Percentiles rank a stretch among this genome's conserved stretches.
Conservation (phyloP, 2,329 filamentous ascomycete species). For the Amauroascus niger region DNA sequence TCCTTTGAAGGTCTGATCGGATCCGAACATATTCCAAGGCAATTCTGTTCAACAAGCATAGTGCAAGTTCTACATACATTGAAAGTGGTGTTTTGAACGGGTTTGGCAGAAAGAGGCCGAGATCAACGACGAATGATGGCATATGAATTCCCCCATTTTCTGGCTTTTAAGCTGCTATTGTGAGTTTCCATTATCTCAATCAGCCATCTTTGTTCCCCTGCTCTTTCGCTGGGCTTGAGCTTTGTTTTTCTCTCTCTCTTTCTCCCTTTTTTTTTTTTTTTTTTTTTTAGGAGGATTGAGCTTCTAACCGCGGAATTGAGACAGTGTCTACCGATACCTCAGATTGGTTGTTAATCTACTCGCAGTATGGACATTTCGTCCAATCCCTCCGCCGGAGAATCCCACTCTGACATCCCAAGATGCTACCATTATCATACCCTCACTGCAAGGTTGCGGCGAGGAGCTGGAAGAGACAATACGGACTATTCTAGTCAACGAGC, state of each 20-base stretch:
- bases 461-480: conserved; percentile 72
- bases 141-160: conserved; percentile 16
- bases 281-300: not conserved
- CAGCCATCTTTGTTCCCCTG: not conserved
- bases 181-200: conserved; percentile 11
- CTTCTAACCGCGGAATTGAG: conserved; percentile 14
- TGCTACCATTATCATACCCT: conserved; percentile 89
- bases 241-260: no score
- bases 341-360: conserved; percentile 75
- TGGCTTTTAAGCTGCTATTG: conserved; percentile 18
- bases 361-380: conserved; percentile 79
- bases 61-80: not conserved
- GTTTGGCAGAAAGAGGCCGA: not conserved
- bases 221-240: no score
- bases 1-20: not conserved
- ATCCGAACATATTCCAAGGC: not conserved
- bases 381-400: conserved; percentile 69
- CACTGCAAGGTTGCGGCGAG: conserved; percentile 76
- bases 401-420: conserved; percentile 71
- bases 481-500: conserved; percentile 43
- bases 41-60: not conserved
- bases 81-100: not conserved
- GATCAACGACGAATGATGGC: conserved; percentile 14
- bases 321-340: conserved; percentile 76
- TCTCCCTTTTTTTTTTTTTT: no score